Evolutionary conservation across 2,329 filamentous ascomycete species (phyloP).

Genomic region (Neoarthrinium moseri): DNA sequence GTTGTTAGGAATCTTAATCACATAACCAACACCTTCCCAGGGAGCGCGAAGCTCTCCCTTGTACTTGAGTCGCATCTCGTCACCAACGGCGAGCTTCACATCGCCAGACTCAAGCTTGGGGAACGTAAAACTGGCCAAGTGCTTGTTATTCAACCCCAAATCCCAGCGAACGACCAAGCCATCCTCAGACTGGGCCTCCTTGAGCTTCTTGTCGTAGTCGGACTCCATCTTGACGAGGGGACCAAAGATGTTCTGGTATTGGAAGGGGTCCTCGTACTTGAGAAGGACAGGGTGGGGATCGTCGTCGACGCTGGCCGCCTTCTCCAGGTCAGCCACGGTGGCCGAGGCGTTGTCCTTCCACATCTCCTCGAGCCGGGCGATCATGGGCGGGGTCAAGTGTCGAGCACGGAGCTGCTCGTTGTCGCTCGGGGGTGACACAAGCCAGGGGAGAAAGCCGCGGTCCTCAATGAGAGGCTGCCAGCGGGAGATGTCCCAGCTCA

Average conservation of each 20-base stretch:
- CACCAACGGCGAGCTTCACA: constrained; percentile 95
- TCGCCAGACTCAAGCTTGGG: constrained; percentile 97
- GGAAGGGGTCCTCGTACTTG: constrained; percentile 94
- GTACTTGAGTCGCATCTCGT: constrained; percentile 97
- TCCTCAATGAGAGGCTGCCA: constrained; percentile 99
- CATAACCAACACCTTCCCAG: constrained; percentile 98
- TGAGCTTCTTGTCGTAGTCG: constrained; percentile 97
- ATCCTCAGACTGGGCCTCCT: constrained; percentile 97
- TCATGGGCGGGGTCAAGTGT: constrained; percentile 90
- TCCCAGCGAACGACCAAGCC: constrained; percentile 94
- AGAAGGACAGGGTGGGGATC: constrained; percentile 90
- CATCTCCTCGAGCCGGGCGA: constrained; percentile 94
- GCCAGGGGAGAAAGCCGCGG: constrained; percentile 90
- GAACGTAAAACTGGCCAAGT: constrained; percentile 90
- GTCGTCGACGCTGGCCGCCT: constrained; percentile 87
- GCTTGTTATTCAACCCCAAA: constrained; percentile 94
- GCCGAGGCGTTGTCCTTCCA: constrained; percentile 95
- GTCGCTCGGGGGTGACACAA: constrained; percentile 84
- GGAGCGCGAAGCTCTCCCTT: constrained; percentile 87
- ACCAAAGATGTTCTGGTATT: constrained; percentile 98
- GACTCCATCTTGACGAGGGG: constrained; percentile 98
- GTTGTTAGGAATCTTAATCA: constrained; percentile 99
- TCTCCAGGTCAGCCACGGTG: constrained; percentile 88
- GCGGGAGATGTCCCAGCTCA: constrained; percentile 98
- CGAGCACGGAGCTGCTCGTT: constrained; percentile 94